These are phyloP conservation scores for Syzygium aromaticum DNA, from an alignment of 345 rosid species.

Conservation along the genomic window DNA sequence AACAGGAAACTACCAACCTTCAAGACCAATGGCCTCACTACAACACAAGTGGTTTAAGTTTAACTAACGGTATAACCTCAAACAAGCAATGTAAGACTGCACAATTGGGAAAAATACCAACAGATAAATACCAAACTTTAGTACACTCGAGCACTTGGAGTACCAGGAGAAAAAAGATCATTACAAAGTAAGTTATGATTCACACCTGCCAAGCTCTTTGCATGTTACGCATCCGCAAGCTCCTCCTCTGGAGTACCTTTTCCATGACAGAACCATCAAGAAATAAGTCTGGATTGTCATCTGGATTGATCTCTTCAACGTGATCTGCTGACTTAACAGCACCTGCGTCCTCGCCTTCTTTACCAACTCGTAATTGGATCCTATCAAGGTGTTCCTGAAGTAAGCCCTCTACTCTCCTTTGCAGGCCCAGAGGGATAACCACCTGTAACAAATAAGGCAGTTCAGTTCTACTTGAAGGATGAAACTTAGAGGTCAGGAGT, in stretches of 20 bases:
- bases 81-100: background rate
- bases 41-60: background rate
- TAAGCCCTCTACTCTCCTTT: conserved; percentile 88
- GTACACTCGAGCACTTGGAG: background rate
- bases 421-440: conserved; percentile 78
- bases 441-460: conserved; percentile 35
- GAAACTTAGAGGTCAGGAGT: background rate
- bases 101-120: background rate
- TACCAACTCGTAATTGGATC: conserved; percentile 43
- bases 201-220: conserved; percentile 91
- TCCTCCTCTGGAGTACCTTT: conserved; percentile 85
- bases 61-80: background rate
- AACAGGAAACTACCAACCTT: background rate
- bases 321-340: conserved; percentile 23
- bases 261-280: conserved; percentile 93
- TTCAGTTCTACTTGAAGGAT: conserved; percentile 1
- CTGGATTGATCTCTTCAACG: conserved; percentile 33
- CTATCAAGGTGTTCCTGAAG: conserved; percentile 95
- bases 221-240: conserved; percentile 87
- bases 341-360: conserved; percentile 17
- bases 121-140: background rate
- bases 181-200: background rate
- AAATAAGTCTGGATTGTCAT: conserved; percentile 43
- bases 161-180: background rate
- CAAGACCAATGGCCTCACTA: background rate